These are phyloP conservation scores for Rhizophora mangle DNA, from an alignment of 345 rosid species.

Conservation along the genomic window DNA sequence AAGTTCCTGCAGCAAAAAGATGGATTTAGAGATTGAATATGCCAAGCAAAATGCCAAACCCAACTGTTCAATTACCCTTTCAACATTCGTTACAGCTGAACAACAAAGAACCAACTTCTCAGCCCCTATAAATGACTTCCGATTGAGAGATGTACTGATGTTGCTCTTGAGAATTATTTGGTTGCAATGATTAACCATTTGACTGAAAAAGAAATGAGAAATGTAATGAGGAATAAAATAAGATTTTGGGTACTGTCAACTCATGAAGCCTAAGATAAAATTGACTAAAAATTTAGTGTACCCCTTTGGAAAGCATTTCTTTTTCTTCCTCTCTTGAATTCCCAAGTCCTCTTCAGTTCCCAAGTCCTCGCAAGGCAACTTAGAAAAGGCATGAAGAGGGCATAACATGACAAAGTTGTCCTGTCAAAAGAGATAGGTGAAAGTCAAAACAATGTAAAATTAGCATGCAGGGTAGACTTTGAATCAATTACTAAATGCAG, in stretches of 20 bases:
- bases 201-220: constrained; percentile 36
- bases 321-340: constrained; percentile 32
- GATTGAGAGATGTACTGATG: constrained; percentile 15
- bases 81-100: constrained; percentile 67
- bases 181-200: constrained; percentile 18
- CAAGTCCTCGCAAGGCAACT: constrained; percentile 58
- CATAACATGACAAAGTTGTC: constrained; percentile 83
- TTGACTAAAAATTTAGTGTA: constrained; percentile 23
- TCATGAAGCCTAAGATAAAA: constrained; percentile 9
- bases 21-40: not conserved
- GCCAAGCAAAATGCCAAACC: not conserved
- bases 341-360: constrained; percentile 25
- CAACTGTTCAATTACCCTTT: constrained; percentile 45
- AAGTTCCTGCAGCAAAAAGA: constrained; percentile 50
- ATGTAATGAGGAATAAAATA: not conserved
- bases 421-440: constrained; percentile 34
- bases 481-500: not conserved
- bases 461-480: constrained; percentile 1
- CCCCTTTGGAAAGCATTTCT: constrained; percentile 39
- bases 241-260: not conserved
- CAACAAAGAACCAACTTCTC: constrained; percentile 69
- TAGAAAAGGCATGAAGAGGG: constrained; percentile 64
- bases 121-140: constrained; percentile 30
- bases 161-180: constrained; percentile 31
- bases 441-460: not conserved